These are phyloP conservation scores for Haberlea rhodopensis DNA, from an alignment of 257 asterid species.

Conservation along the genomic window DNA sequence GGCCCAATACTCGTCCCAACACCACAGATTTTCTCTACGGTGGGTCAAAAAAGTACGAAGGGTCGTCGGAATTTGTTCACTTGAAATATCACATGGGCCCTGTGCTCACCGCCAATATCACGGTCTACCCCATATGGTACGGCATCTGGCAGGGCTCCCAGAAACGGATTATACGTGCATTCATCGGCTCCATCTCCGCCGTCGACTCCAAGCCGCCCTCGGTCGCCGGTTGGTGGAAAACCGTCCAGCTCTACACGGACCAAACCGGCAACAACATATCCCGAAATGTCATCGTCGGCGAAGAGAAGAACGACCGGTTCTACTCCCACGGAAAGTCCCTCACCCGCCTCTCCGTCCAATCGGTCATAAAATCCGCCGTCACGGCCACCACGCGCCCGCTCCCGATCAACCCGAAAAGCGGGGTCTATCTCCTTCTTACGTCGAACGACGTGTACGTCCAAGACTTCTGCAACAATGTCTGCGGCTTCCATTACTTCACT, in stretches of 20 bases:
- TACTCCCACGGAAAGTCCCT: constrained; percentile 62
- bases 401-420: constrained; percentile 65
- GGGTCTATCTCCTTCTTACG: constrained; percentile 71
- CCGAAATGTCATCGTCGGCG: constrained; percentile 48
- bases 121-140: constrained; percentile 88
- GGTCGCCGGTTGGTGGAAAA: constrained; percentile 80
- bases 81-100: constrained; percentile 91
- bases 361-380: constrained; percentile 64
- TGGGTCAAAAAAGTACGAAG: constrained; percentile 76
- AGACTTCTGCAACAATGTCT: constrained; percentile 64
- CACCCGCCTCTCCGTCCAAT: constrained; percentile 65
- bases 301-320: constrained; percentile 60
- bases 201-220: constrained; percentile 46
- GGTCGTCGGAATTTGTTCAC: constrained; percentile 74
- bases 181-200: constrained; percentile 70
- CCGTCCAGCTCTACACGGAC: constrained; percentile 69
- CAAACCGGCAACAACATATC: constrained; percentile 69
- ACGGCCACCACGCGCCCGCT: constrained; percentile 58
- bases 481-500: constrained; percentile 84
- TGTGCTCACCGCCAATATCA: constrained; percentile 67
- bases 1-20: constrained; percentile 52
- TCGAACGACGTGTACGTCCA: constrained; percentile 68
- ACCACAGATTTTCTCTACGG: constrained; percentile 52
- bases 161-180: constrained; percentile 86
- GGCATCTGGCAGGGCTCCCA: constrained; percentile 65